Base-by-base conservation (phyloP, 257 asterid species). In the Ocimum tenuiflorum region DNA sequence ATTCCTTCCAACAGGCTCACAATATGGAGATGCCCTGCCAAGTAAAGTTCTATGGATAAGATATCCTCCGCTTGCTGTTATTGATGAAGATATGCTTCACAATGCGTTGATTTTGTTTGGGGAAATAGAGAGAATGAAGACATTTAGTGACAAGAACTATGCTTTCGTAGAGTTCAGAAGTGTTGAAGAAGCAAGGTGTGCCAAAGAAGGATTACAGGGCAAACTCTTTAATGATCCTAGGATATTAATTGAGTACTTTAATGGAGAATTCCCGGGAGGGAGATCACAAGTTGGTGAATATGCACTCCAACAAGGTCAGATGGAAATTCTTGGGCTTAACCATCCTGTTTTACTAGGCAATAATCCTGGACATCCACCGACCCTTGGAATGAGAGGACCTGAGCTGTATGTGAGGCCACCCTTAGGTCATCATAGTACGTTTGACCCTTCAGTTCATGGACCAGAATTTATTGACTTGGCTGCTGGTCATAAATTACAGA, bases 161-260 rank as follows among this genome's bases (percentile, higher is more conserved):
- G 90, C 97, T 9, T 78, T 86, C 66, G 97, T 92, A 60, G 96
- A 90, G 75, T 92, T 92, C 69, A 86, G 99, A 85, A 92, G 99
- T 53, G 84, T 84, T 31, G 97, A 92, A 72, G 99, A 92, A 79
- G 99, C 99, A 23, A 81, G 82, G 55, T 90, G 88, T 68, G 99
- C 99, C 38, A 92, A 90, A 82, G 94, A 86, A 71, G 95, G 96
- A 19, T 81, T 92, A 83, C 89, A 92, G 77, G 99, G 99, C 5
- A 87, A 88, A 85, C 95, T 92, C 56, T 92, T 92, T 51, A 83
- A 81, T 77, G 91, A 90, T 77, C 90, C 97, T 24, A 81, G 94
- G 70, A 92, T 92, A 64, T 64, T 71, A 52, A 92, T 92, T 6
- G 96, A 89, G 68, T 92, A 79, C 73, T 87, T 82, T 18, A 84